Conservation (phyloP, 2,329 filamentous ascomycete genomes). For the Rhynchosporium agropyri region DNA sequence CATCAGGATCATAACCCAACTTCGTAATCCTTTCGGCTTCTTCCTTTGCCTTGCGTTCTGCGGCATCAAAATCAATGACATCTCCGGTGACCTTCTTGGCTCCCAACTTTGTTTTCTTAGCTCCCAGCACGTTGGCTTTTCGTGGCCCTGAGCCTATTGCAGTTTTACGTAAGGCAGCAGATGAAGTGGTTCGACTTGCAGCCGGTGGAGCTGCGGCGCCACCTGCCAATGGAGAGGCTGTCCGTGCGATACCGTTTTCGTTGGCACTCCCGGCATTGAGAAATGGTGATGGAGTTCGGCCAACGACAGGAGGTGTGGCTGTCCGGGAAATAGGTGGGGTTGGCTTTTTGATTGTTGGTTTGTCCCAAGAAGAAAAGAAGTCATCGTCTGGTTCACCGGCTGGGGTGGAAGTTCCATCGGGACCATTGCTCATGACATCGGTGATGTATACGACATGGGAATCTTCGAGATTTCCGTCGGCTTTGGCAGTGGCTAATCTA, state of each 20-base stretch:
- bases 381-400: slow-evolving; percentile 82
- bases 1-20: slow-evolving; percentile 92
- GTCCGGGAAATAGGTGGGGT: slow-evolving; percentile 92
- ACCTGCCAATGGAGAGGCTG: slow-evolving; percentile 78
- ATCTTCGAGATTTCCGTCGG: slow-evolving; percentile 66
- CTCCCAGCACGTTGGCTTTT: slow-evolving; percentile 83
- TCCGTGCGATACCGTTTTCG: slow-evolving; percentile 72
- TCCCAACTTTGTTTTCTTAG: slow-evolving; percentile 85
- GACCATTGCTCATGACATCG: slow-evolving; percentile 64
- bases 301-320: slow-evolving; percentile 78
- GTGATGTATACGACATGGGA: slow-evolving; percentile 77
- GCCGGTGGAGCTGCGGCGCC: slow-evolving; percentile 48
- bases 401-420: slow-evolving; percentile 74
- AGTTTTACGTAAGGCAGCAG: slow-evolving; percentile 78
- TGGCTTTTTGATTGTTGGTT: slow-evolving; percentile 93
- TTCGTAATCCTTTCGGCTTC: slow-evolving; percentile 96
- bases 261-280: slow-evolving; percentile 66
- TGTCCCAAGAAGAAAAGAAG: slow-evolving; percentile 99
- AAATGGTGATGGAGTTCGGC: slow-evolving; percentile 88
- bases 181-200: slow-evolving; percentile 74
- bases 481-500: not conserved
- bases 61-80: slow-evolving; percentile 93
- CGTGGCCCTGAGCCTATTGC: slow-evolving; percentile 64
- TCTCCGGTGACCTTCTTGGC: slow-evolving; percentile 86
- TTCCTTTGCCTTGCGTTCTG: slow-evolving; percentile 95